Evolutionary conservation across 805 yeast species (phyloP).

Genomic region (Monosporozyma solicola): DNA sequence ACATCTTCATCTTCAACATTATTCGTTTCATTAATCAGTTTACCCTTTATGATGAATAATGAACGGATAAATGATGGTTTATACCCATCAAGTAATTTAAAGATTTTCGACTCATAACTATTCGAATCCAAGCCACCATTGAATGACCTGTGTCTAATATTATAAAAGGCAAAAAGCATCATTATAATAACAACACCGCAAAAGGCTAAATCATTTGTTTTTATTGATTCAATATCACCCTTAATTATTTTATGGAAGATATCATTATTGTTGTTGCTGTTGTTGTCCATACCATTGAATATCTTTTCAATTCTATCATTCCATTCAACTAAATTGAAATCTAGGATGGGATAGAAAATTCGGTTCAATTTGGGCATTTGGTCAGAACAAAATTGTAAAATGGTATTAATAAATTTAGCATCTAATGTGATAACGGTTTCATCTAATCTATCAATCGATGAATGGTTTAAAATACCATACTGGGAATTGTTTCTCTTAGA

Average conservation of each 20-base stretch:
- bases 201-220: neutral
- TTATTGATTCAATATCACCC: neutral
- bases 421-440: neutral
- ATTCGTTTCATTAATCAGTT: neutral
- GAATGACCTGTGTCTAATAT: neutral
- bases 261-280: too few relatives aligned
- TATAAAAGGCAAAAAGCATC: neutral
- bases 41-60: neutral
- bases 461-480: neutral
- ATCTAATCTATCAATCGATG: too few relatives aligned
- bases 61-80: conserved; percentile 8
- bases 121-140: too few relatives aligned
- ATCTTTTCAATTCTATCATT: neutral
- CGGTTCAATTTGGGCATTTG: conserved; percentile 10
- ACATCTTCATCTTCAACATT: neutral
- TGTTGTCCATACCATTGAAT: neutral
- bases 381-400: conserved; percentile 8
- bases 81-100: conserved; percentile 11
- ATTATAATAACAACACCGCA: conserved; percentile 6
- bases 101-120: conserved; percentile 1
- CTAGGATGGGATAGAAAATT: conserved; percentile 1
- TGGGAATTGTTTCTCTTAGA: neutral
- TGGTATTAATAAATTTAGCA: neutral
- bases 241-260: neutral
- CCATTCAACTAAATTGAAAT: neutral